Evolutionary conservation across 1,139 yeast species (phyloP), one percentile per base, ranked within the genome.

Genomic region (Torulaspora pretoriensis): DNA sequence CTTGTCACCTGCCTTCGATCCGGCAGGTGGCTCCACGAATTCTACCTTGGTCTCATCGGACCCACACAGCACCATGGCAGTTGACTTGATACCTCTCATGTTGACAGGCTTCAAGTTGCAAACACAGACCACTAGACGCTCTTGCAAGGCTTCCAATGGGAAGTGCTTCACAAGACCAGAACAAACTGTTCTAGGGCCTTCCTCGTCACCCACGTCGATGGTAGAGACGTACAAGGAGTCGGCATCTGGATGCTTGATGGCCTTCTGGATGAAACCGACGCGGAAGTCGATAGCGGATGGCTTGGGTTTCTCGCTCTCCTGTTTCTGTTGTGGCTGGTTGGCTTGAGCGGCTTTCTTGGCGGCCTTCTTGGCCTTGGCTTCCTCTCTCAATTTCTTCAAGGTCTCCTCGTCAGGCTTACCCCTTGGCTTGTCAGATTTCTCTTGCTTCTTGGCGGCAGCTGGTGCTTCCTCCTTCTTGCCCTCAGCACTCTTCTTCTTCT

Each of bases 151-250:
- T 62, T 87, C 95, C 50, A 87, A 65, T 22, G 94, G 80, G 56
- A 84, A 74, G 68, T 80, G 78, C 55, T 82, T 81, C 45, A 86
- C 96, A 56, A 90, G 73, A 52, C 98, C 99, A 12, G 96, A 87
- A 73, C 98, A 94, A 43, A 94, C 96, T 38, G 97, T 94, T 74
- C 99, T 82, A 64, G 98, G 98, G 49, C 95, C 96, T 62, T 86
- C 95, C 55, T 75, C 90, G 61, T 92, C 98, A 54, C 98, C 99
- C 76, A 88, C 83, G 54, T 94, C 89, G 61, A 94, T 92, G 45
- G 98, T 92, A 27, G 97, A 90, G 50, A 92, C 95, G 67, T 94
- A 94, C 61, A 94, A 75, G 3, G 96, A 77, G 69, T 94, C 99
- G 31, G 98, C 99, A 65, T 94, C 94, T 52, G 98, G 98, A 71